Conservation (phyloP, 2,329 filamentous ascomycete species). For the Cladophialophora chaetospira region DNA sequence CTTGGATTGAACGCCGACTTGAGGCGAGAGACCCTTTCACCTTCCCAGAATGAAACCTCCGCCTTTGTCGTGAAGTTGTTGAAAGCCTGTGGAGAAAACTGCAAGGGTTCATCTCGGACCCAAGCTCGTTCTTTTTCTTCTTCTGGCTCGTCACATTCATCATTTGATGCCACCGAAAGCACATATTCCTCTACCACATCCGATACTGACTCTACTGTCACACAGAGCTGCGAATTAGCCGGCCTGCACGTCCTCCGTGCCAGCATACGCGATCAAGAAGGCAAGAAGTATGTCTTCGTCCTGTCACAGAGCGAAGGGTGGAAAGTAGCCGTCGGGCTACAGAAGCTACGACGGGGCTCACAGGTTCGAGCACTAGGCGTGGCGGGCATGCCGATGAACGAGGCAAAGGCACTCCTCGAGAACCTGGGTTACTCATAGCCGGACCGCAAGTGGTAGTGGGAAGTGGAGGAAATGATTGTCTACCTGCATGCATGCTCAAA, state of each 20-base stretch:
- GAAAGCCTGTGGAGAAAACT: slow-evolving; percentile 56
- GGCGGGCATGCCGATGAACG: slow-evolving; percentile 52
- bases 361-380: slow-evolving; percentile 58
- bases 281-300: slow-evolving; percentile 64
- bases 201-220: slow-evolving; percentile 9
- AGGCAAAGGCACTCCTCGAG: slow-evolving; percentile 44
- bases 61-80: slow-evolving; percentile 55
- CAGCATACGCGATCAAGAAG: slow-evolving; percentile 60
- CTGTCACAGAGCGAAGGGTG: slow-evolving; percentile 61
- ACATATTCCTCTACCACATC: slow-evolving; percentile 10
- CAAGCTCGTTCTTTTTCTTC: slow-evolving; percentile 46
- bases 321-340: slow-evolving; percentile 63
- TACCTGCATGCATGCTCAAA: no score
- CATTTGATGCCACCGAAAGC: slow-evolving; percentile 2
- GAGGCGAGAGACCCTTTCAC: slow-evolving; percentile 14
- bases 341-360: slow-evolving; percentile 57
- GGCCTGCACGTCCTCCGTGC: slow-evolving; percentile 61
- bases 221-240: slow-evolving; percentile 45
- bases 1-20: slow-evolving; percentile 12
- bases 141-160: slow-evolving; percentile 39
- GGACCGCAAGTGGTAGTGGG: not conserved
- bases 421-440: slow-evolving; percentile 43
- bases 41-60: slow-evolving; percentile 15
- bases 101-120: slow-evolving; percentile 41
- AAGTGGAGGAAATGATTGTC: no score